phyloP scores from a whole-genome alignment of 148 eudicot species.

The Camellia sinensis region DNA sequence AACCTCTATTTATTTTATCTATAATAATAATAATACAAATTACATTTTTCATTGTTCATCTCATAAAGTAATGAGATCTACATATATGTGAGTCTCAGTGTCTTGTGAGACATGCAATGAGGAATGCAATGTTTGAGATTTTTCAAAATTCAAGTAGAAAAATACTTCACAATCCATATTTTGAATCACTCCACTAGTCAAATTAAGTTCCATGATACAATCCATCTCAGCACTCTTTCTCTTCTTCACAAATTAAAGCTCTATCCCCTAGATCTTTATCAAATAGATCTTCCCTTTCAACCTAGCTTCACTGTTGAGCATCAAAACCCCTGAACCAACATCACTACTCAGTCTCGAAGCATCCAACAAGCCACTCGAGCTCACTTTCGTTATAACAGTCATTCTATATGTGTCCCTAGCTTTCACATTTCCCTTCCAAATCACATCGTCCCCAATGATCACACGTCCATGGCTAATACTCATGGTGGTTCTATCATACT shows the following conservation, averaged over 20 bases:
- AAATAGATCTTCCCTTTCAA: constrained; percentile 25
- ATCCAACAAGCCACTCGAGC: not conserved
- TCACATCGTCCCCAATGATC: constrained; percentile 20
- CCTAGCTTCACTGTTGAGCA: constrained; percentile 12
- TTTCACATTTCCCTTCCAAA: constrained; percentile 15
- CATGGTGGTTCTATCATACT: constrained; percentile 13
- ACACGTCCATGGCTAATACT: constrained; percentile 16
- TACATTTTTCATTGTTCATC: no score
- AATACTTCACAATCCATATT: constrained; percentile 10
- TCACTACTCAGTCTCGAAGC: not conserved
- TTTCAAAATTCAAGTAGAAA: no score
- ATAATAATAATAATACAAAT: no score
- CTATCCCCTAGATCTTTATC: not conserved
- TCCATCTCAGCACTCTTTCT: constrained; percentile 21
- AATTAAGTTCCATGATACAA: constrained; percentile 22
- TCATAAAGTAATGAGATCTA: no score
- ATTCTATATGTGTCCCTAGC: constrained; percentile 18
- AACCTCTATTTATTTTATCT: no score
- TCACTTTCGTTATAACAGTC: constrained; percentile 8
- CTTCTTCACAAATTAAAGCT: constrained; percentile 4
- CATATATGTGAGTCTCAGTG: no score
- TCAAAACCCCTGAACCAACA: constrained; percentile 24
- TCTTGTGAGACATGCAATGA: no score
- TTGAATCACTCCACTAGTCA: constrained; percentile 24
- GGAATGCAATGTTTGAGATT: no score